phyloP scores from a whole-genome alignment of 805 yeast genomes.

The Yamadazyma laniorum region DNA sequence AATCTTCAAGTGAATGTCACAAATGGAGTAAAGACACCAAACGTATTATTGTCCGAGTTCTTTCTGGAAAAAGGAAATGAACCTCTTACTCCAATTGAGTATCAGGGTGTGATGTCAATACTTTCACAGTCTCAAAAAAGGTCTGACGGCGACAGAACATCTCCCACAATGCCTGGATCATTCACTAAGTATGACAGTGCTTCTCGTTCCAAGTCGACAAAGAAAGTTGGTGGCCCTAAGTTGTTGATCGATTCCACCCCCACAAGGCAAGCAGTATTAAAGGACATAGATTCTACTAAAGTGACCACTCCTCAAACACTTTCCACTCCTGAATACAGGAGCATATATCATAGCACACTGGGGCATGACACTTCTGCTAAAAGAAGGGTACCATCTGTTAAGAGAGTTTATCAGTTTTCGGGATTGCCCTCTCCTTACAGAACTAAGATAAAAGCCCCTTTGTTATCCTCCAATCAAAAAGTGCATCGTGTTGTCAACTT shows the following conservation, averaged over 20 bases:
- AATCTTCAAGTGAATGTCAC: not conserved
- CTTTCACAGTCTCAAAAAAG: conserved; percentile 11
- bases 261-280: conserved; percentile 28
- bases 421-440: conserved; percentile 46
- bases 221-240: not conserved
- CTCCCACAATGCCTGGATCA: conserved; percentile 15
- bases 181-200: conserved; percentile 10
- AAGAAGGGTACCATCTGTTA: conserved; percentile 32
- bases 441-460: conserved; percentile 36
- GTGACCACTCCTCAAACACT: conserved; percentile 15
- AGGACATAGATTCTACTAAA: conserved; percentile 14
- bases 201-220: conserved; percentile 1
- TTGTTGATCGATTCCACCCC: conserved; percentile 19
- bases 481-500: not conserved
- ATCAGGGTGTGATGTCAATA: conserved; percentile 64
- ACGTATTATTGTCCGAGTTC: conserved; percentile 63
- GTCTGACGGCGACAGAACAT: conserved; percentile 1
- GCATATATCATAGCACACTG: conserved; percentile 27
- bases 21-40: conserved; percentile 26
- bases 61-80: conserved; percentile 70
- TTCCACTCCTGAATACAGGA: conserved; percentile 38
- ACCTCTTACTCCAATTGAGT: conserved; percentile 72
- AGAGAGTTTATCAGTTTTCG: conserved; percentile 44
- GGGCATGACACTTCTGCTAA: conserved; percentile 1
- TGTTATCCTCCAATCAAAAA: conserved; percentile 1